Percentiles rank a stretch among this genome's conserved stretches.
phyloP scores from a whole-genome alignment of 2,329 filamentous ascomycete genomes.

The Lecanoromycetidae sp. region DNA sequence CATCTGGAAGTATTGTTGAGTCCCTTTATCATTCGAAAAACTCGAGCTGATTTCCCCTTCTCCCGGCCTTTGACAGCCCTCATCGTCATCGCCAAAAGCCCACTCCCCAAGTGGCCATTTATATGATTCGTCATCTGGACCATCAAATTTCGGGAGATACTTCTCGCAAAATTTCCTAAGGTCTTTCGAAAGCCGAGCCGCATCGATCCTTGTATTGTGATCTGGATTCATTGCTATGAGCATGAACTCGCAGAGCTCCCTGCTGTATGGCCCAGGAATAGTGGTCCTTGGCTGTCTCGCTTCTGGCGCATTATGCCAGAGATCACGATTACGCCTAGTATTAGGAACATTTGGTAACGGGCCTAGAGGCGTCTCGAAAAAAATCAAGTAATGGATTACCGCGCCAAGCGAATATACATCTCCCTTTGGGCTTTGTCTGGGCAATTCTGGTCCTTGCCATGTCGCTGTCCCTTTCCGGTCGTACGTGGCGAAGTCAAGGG shows the following conservation, averaged over 20 bases:
- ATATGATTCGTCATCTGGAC: neutral
- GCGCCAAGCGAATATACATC: slow-evolving; percentile 14
- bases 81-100: slow-evolving; percentile 4
- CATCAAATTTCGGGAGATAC: neutral
- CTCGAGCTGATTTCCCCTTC: neutral
- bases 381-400: slow-evolving; percentile 11
- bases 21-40: too few species aligned
- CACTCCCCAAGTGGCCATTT: neutral
- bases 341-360: neutral
- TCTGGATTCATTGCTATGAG: neutral
- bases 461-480: neutral
- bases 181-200: neutral
- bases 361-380: neutral
- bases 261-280: neutral
- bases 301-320: neutral
- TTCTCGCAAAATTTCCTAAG: neutral
- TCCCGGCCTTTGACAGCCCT: neutral
- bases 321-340: neutral
- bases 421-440: slow-evolving; percentile 4
- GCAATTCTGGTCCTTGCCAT: slow-evolving; percentile 16
- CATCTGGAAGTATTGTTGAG: too few species aligned
- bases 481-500: slow-evolving; percentile 8
- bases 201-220: slow-evolving; percentile 1
- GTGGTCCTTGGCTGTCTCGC: neutral
- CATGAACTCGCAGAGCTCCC: neutral